These are phyloP conservation scores for Cladophialophora carrionii DNA, from an alignment of 2,329 filamentous ascomycete genomes.

Conservation along the genomic window DNA sequence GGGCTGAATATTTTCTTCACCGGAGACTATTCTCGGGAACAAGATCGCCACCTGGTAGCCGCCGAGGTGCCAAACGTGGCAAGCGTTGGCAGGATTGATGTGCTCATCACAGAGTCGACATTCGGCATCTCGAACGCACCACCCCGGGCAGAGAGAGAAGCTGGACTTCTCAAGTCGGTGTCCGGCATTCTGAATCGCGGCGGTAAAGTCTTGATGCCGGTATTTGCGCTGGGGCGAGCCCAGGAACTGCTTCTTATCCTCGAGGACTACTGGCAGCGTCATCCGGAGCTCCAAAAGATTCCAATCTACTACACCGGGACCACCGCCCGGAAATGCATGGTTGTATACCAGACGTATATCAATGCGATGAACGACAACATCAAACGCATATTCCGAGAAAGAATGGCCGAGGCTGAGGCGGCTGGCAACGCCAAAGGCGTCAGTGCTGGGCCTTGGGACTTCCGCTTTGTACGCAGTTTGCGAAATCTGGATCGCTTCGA, in stretches of 20 bases:
- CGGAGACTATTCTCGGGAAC: slow-evolving; percentile 93
- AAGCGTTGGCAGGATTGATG: slow-evolving; percentile 81
- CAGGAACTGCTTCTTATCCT: slow-evolving; percentile 93
- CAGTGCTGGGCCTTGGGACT: slow-evolving; percentile 82
- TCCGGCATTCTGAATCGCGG: slow-evolving; percentile 88
- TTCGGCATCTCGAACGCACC: slow-evolving; percentile 95
- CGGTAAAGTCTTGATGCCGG: slow-evolving; percentile 88
- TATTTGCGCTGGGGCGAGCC: slow-evolving; percentile 90
- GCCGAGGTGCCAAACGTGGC: slow-evolving; percentile 74
- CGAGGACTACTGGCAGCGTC: slow-evolving; percentile 94
- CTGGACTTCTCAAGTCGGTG: slow-evolving; percentile 92
- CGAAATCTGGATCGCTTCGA: slow-evolving; percentile 95
- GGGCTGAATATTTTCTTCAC: slow-evolving; percentile 97
- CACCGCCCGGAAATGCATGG: slow-evolving; percentile 93
- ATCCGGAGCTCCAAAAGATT: slow-evolving; percentile 82
- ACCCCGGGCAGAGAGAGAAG: slow-evolving; percentile 85
- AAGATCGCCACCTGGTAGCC: slow-evolving; percentile 92
- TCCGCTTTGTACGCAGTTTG: slow-evolving; percentile 87
- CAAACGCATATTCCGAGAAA: slow-evolving; percentile 88
- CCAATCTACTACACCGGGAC: slow-evolving; percentile 98
- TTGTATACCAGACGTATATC: slow-evolving; percentile 97
- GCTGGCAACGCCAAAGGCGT: slow-evolving; percentile 74
- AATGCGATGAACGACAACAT: slow-evolving; percentile 99
- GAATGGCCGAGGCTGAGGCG: slow-evolving; percentile 87
- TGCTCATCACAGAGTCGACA: slow-evolving; percentile 95